A percentile compares a stretch with the other conserved stretches of the same genome.
phyloP scores from a whole-genome alignment of 2,329 filamentous ascomycete genomes.

The Tympanopsis confertula region DNA sequence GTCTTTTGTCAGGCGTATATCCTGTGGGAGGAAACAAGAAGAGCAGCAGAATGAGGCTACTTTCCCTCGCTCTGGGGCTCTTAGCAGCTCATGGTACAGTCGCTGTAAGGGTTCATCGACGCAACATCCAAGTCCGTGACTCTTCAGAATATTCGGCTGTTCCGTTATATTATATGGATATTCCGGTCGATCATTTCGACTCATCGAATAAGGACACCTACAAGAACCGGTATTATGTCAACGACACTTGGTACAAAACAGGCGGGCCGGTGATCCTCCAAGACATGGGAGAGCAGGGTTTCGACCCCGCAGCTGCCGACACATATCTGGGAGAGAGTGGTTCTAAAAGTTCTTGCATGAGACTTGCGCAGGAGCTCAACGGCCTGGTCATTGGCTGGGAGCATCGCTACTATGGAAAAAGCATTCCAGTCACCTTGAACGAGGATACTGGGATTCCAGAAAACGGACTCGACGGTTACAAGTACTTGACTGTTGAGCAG shows the following conservation, averaged over 20 bases:
- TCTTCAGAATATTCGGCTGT: too few relatives aligned
- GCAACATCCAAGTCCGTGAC: too few relatives aligned
- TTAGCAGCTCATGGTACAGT: too few relatives aligned
- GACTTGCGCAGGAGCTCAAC: conserved; percentile 9
- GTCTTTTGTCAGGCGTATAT: too few relatives aligned
- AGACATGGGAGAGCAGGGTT: conserved; percentile 10
- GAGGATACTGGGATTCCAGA: conserved; percentile 22
- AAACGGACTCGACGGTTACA: conserved; percentile 6
- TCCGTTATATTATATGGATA: too few relatives aligned
- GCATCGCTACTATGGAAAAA: conserved; percentile 13
- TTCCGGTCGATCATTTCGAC: conserved; percentile 11
- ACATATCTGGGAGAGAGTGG: conserved; percentile 6
- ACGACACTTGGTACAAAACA: conserved; percentile 10
- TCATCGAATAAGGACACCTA: conserved; percentile 8
- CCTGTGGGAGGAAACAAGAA: too few relatives aligned
- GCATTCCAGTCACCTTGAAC: conserved; percentile 16
- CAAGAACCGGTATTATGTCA: conserved; percentile 10
- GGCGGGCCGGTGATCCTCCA: conserved; percentile 11
- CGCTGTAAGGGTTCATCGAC: too few relatives aligned
- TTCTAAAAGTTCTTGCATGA: conserved; percentile 5
- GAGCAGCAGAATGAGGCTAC: too few relatives aligned
- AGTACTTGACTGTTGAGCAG: conserved; percentile 26
- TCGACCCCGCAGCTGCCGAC: conserved; percentile 1
- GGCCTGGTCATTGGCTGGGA: conserved; percentile 11
- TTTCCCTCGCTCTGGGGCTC: too few relatives aligned